A percentile compares a stretch with the other conserved stretches of the same genome.
Conservation (phyloP, 495 filamentous ascomycete species). For the Astrothelium macrocarpum region DNA sequence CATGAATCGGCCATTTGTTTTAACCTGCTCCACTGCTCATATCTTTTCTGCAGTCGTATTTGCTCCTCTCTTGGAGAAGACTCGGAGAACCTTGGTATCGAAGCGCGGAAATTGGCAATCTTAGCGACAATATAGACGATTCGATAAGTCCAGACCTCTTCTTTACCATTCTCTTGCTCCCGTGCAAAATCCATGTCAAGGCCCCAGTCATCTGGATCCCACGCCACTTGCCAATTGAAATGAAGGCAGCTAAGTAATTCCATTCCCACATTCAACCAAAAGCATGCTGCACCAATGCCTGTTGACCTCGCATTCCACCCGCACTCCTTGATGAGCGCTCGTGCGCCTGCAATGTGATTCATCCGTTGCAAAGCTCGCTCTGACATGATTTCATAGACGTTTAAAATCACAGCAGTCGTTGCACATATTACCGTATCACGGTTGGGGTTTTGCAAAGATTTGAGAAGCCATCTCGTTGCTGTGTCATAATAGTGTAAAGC, state of each 20-base stretch:
- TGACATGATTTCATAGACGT: conserved; percentile 88
- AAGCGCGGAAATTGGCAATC: conserved; percentile 70
- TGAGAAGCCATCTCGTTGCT: conserved; percentile 63
- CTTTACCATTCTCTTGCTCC: conserved; percentile 43
- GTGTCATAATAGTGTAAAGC: conserved; percentile 74
- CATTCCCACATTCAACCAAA: conserved; percentile 89
- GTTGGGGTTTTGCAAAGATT: conserved; percentile 66
- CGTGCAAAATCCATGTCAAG: conserved; percentile 68
- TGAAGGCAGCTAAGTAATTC: conserved; percentile 80
- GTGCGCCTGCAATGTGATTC: conserved; percentile 79
- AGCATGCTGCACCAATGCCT: conserved; percentile 80
- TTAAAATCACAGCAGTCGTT: conserved; percentile 77
- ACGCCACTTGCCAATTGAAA: conserved; percentile 79
- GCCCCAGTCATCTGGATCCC: conserved; percentile 89
- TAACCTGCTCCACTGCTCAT: conserved; percentile 67
- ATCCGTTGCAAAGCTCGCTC: conserved; percentile 63
- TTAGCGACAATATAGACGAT: conserved; percentile 89
- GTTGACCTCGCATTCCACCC: conserved; percentile 73
- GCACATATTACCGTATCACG: conserved; percentile 80
- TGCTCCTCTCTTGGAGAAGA: conserved; percentile 51
- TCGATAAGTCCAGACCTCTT: conserved; percentile 85
- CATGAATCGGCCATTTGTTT: conserved; percentile 70
- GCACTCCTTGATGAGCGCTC: conserved; percentile 84
- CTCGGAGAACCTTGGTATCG: conserved; percentile 47
- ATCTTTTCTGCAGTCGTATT: conserved; percentile 51